Percentiles rank a stretch among this genome's conserved stretches.
phyloP scores from a whole-genome alignment of 1,284 basidiomycete genomes.

The Pseudozyma tsukubaensis region DNA sequence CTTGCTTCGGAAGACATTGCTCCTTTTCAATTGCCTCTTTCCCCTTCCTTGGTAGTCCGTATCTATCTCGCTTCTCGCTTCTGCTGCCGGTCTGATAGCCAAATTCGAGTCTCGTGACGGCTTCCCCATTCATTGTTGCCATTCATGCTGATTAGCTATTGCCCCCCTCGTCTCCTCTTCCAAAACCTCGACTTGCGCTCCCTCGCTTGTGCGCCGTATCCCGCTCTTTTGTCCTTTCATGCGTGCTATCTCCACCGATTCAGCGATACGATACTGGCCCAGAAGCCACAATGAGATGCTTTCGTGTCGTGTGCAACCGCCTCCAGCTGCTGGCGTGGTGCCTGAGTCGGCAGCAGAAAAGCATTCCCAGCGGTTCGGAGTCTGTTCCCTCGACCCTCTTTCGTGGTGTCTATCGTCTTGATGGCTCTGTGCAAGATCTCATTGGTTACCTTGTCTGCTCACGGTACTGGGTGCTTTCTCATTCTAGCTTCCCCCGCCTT shows the following conservation, averaged over 20 bases:
- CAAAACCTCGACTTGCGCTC: slow-evolving; percentile 10
- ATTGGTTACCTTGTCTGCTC: slow-evolving; percentile 10
- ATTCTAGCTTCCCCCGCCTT: not conserved
- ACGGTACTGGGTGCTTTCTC: not conserved
- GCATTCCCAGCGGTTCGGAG: slow-evolving; percentile 33
- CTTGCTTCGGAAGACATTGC: slow-evolving; percentile 45
- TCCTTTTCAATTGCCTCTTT: slow-evolving; percentile 37
- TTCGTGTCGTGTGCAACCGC: not conserved
- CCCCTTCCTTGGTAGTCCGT: not conserved
- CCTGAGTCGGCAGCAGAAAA: slow-evolving; percentile 1
- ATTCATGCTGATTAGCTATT: not conserved
- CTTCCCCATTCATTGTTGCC: not conserved
- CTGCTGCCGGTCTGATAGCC: slow-evolving; percentile 25
- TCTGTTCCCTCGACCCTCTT: slow-evolving; percentile 2
- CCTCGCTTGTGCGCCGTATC: not conserved
- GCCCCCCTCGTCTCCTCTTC: not conserved
- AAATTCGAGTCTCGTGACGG: slow-evolving; percentile 8
- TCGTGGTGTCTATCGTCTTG: slow-evolving; percentile 7
- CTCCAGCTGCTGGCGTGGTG: not conserved
- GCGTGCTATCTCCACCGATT: not conserved
- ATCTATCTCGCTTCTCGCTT: not conserved
- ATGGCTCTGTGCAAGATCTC: slow-evolving; percentile 3
- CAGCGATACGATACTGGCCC: not conserved
- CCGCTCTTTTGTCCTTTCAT: slow-evolving; percentile 2
- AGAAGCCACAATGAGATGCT: slow-evolving; percentile 4